These are phyloP conservation scores for Pichia phayaonensis DNA, from an alignment of 805 yeast species.

Conservation along the genomic window DNA sequence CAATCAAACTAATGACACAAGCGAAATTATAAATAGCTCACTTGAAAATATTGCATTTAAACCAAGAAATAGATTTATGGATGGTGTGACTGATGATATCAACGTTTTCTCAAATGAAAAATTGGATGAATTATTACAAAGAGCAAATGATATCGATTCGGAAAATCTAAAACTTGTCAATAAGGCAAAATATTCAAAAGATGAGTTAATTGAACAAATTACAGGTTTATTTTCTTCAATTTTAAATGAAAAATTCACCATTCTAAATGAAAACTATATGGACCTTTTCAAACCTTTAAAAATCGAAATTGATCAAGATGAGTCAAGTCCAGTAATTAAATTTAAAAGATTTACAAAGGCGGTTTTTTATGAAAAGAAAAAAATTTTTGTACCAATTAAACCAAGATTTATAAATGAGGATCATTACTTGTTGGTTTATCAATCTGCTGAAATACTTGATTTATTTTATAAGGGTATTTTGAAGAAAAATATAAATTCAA, in stretches of 20 bases:
- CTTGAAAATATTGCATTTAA: not conserved
- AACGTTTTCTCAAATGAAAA: conserved; percentile 10
- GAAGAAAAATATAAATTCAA: conserved; percentile 17
- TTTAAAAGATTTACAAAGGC: conserved; percentile 48
- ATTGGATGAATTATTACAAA: conserved; percentile 17
- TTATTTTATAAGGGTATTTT: conserved; percentile 24
- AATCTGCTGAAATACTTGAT: conserved; percentile 38
- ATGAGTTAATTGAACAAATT: conserved; percentile 45
- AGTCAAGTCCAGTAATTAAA: conserved; percentile 36
- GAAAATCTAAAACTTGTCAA: conserved; percentile 27
- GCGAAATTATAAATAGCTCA: conserved; percentile 2
- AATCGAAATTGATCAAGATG: conserved; percentile 13
- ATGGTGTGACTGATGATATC: conserved; percentile 3
- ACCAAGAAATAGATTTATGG: not conserved
- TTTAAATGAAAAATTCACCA: not conserved
- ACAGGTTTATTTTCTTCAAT: conserved; percentile 13
- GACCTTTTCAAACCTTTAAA: not conserved
- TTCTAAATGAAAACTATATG: not conserved
- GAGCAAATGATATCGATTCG: conserved; percentile 14
- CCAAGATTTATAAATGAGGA: conserved; percentile 36
- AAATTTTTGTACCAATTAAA: conserved; percentile 47
- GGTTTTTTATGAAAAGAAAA: conserved; percentile 39
- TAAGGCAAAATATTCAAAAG: conserved; percentile 36
- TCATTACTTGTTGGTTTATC: conserved; percentile 36
- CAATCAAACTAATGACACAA: not conserved